phyloP scores from a whole-genome alignment of 495 filamentous ascomycete species.

The Penicillium silybi region DNA sequence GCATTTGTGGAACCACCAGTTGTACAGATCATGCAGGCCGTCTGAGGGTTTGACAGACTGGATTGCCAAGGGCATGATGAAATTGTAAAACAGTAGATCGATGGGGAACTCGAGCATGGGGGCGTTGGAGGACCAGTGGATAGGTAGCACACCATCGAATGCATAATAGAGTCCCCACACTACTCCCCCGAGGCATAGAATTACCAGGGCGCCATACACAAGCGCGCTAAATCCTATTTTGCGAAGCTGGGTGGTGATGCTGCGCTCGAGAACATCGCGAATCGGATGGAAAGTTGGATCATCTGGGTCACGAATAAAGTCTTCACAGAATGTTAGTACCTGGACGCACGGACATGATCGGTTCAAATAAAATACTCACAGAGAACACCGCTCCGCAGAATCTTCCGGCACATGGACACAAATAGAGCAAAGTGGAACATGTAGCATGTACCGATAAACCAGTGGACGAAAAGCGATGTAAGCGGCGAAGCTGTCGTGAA shows the following conservation, averaged over 20 bases:
- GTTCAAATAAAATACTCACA: constrained; percentile 52
- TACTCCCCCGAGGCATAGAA: constrained; percentile 89
- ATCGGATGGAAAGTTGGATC: constrained; percentile 98
- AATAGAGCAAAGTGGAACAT: constrained; percentile 99
- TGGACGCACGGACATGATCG: not conserved
- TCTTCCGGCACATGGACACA: constrained; percentile 98
- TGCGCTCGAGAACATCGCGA: constrained; percentile 92
- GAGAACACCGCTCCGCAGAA: constrained; percentile 87
- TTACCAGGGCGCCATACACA: constrained; percentile 90
- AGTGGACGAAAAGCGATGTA: constrained; percentile 93
- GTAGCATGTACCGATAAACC: constrained; percentile 98
- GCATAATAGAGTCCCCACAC: constrained; percentile 81
- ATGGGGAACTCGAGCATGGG: constrained; percentile 92
- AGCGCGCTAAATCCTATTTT: constrained; percentile 96
- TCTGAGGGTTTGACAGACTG: constrained; percentile 80
- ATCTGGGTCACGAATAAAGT: constrained; percentile 98
- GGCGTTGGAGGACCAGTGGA: constrained; percentile 86
- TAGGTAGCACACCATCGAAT: constrained; percentile 71
- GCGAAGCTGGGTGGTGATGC: constrained; percentile 84
- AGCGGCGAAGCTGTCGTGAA: constrained; percentile 74
- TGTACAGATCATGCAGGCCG: constrained; percentile 76
- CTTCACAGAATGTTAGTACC: constrained; percentile 33
- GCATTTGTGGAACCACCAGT: constrained; percentile 94
- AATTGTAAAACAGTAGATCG: constrained; percentile 94
- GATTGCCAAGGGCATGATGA: constrained; percentile 81